Conservation (phyloP, 1,139 yeast genomes). For the Arxiozyma telluris region DNA sequence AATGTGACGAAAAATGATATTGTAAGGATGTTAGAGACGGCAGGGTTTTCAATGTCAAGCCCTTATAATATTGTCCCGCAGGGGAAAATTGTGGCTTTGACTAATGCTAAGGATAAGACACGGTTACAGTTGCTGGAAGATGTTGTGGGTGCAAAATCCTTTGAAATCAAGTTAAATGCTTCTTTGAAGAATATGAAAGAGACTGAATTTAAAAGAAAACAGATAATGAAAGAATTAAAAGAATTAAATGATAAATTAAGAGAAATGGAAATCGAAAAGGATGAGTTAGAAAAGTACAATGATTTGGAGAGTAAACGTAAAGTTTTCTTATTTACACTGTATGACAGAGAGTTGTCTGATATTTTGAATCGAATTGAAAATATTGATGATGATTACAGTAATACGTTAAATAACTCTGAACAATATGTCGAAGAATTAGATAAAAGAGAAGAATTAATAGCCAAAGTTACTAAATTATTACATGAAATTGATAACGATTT, state of each 20-base stretch:
- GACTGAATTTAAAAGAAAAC: slow-evolving; percentile 58
- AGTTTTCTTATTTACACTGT: slow-evolving; percentile 63
- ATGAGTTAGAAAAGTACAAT: slow-evolving; percentile 65
- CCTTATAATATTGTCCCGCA: slow-evolving; percentile 98
- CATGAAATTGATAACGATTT: slow-evolving; percentile 26
- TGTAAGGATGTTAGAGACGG: slow-evolving; percentile 76
- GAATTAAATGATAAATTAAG: slow-evolving; percentile 63
- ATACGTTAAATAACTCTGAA: slow-evolving; percentile 38
- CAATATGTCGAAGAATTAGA: slow-evolving; percentile 37
- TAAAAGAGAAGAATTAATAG: slow-evolving; percentile 40
- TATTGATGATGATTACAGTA: slow-evolving; percentile 52
- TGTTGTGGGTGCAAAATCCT: slow-evolving; percentile 91
- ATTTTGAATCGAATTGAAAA: slow-evolving; percentile 52
- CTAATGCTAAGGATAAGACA: slow-evolving; percentile 82
- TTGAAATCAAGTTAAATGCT: slow-evolving; percentile 72
- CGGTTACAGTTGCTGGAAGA: slow-evolving; percentile 73
- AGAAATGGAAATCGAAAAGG: slow-evolving; percentile 75
- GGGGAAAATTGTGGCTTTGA: slow-evolving; percentile 76
- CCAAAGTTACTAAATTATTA: slow-evolving; percentile 31
- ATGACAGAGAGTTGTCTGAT: slow-evolving; percentile 65
- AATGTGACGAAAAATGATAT: slow-evolving; percentile 76
- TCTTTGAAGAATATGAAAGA: slow-evolving; percentile 72
- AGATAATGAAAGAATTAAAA: slow-evolving; percentile 65
- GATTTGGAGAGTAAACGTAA: slow-evolving; percentile 59
- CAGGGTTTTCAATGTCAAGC: slow-evolving; percentile 84